These are phyloP conservation scores for Phytophthora boehmeriae DNA, from an alignment of 352 stramenopile species.

Conservation along the genomic window DNA sequence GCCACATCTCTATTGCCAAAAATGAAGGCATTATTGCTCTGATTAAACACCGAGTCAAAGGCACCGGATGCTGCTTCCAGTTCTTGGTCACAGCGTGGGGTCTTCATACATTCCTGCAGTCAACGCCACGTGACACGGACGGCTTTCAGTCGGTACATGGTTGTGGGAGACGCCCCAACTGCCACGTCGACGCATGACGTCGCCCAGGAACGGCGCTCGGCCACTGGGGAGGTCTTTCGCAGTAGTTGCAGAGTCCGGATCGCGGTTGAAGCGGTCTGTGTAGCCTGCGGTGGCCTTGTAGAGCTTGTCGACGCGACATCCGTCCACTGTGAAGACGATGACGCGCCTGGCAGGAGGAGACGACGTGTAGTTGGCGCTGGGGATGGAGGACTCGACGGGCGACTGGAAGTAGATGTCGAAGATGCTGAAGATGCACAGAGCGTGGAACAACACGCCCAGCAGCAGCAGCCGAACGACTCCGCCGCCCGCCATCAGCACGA, in stretches of 20 bases:
- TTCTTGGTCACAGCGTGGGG: conserved; percentile 76
- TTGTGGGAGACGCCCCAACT: conserved; percentile 89
- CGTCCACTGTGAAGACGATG: conserved; percentile 83
- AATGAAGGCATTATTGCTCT: conserved; percentile 70
- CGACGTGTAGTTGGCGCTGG: conserved; percentile 40
- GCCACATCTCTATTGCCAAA: conserved; percentile 85
- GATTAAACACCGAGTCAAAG: conserved; percentile 88
- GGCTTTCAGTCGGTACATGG: conserved; percentile 81
- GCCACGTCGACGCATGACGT: conserved; percentile 64
- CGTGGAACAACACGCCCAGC: conserved; percentile 80
- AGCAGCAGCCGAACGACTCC: conserved; percentile 48
- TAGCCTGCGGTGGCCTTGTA: conserved; percentile 60
- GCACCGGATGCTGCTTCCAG: conserved; percentile 84
- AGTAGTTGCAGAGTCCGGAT: not conserved
- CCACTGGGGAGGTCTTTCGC: conserved; percentile 5
- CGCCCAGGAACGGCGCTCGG: conserved; percentile 70
- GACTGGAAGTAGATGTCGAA: conserved; percentile 92
- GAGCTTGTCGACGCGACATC: conserved; percentile 82
- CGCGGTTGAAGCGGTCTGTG: conserved; percentile 22
- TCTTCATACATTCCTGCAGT: conserved; percentile 90
- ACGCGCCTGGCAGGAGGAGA: conserved; percentile 62
- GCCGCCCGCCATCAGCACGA: conserved; percentile 5
- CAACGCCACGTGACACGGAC: conserved; percentile 80
- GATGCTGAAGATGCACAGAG: conserved; percentile 80
- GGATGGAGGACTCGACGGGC: conserved; percentile 64